Percentiles rank a stretch among this genome's conserved stretches.
Conservation (phyloP, 129 eudicot species). For the Glebionis coronaria region DNA sequence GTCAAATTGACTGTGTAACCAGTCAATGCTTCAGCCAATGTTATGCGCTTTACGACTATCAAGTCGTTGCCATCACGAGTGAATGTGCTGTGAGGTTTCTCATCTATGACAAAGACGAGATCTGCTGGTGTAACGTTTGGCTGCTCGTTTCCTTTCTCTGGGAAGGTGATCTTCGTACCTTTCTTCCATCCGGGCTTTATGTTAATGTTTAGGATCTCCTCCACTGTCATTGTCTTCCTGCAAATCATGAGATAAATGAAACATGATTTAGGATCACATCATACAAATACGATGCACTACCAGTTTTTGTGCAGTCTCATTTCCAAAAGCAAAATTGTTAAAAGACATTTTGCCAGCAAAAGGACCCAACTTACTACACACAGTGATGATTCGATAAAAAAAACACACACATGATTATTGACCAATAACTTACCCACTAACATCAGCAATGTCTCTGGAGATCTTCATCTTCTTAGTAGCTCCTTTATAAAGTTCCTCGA, state of each 20-base stretch:
- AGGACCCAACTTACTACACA: no score
- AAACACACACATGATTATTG: no score
- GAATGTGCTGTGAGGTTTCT: slow-evolving; percentile 46
- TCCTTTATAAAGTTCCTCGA: slow-evolving; percentile 64
- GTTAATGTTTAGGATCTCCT: slow-evolving; percentile 53
- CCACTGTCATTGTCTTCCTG: slow-evolving; percentile 45
- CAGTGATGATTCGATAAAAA: no score
- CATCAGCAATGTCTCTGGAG: slow-evolving; percentile 52
- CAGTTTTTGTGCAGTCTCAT: no score
- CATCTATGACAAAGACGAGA: slow-evolving; percentile 45
- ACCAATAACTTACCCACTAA: slow-evolving; percentile 46
- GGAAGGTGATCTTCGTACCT: slow-evolving; percentile 54
- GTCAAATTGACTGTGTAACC: slow-evolving; percentile 32
- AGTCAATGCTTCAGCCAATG: slow-evolving; percentile 34
- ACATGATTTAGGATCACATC: not conserved
- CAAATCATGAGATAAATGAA: not conserved
- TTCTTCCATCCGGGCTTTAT: slow-evolving; percentile 66
- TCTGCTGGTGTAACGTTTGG: slow-evolving; percentile 40
- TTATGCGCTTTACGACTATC: slow-evolving; percentile 20
- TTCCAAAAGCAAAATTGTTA: no score
- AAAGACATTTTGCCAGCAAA: no score
- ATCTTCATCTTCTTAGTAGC: slow-evolving; percentile 67
- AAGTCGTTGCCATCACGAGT: slow-evolving; percentile 47
- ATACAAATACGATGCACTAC: no score
- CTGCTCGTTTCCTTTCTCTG: slow-evolving; percentile 54